Base-by-base conservation (phyloP, 1,139 yeast species). In the Yamadazyma dushanensis region DNA sequence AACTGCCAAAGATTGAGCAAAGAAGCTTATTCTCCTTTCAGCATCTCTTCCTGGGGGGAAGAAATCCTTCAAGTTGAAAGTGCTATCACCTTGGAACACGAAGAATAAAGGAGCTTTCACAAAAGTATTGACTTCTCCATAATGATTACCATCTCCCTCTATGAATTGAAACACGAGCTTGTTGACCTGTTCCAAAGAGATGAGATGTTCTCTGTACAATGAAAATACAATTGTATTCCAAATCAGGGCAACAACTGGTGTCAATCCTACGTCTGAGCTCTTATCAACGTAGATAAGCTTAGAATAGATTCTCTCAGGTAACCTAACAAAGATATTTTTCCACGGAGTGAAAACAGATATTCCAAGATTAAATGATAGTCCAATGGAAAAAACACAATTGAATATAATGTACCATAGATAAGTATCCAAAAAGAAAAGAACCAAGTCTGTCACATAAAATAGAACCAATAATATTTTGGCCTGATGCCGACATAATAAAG, bases 331-430 rank as follows among this genome's bases (percentile, higher is more conserved):
- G 5, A 84, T 78, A 50, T 85, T 85, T 51, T 83, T 76, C 96
- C 96, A 87, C 0, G 96, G 96, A 0, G 95, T 82, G 62, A 87
- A 72, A 4, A 86, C 78, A 1, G 96, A 86, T 3, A 83, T 81
- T 0, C 96, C 96, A 35, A 79, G 64, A 7, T 79, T 75, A 51
- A 84, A 79, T 0, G 96, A 83, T 21, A 85, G 57, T 3, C 75
- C 66, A 17, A 85, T 75, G 2, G 95, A 86, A 44, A 87, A 80
- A 1, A 83, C 52, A 39, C 92, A 80, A 52, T 83, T 87, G 70
- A 88, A 81, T 32, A 88, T 77, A 44, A 87, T 81, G 53, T 87
- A 88, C 96, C 96, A 88, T 23, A 88, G 70, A 49, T 88, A 88
- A 1, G 96, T 87, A 51, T 88, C 96, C 40, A 88, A 66, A 51